Evolutionary conservation across 2,329 filamentous ascomycete species (phyloP).

Genomic region (Talaromyces funiculosus): DNA sequence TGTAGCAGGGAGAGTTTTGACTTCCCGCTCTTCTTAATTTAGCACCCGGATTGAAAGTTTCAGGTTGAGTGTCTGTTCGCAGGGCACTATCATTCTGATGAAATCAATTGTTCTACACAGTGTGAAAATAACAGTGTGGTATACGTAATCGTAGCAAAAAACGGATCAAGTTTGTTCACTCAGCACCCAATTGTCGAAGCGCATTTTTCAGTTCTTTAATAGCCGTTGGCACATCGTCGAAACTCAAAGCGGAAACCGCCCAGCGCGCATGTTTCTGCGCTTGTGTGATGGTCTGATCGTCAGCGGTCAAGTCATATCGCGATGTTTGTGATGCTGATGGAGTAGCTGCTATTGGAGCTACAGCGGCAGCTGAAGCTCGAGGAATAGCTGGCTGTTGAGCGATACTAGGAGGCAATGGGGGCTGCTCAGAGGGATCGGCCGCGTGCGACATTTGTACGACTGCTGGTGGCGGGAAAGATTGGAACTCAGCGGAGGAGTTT

Average conservation of each 20-base stretch:
- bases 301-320: conserved; percentile 27
- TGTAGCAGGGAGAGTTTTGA: not conserved
- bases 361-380: conserved; percentile 16
- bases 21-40: not conserved
- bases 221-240: conserved; percentile 89
- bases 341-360: conserved; percentile 11
- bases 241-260: conserved; percentile 94
- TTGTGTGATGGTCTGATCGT: conserved; percentile 68
- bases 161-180: conserved; percentile 28
- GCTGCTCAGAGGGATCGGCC: conserved; percentile 1
- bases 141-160: not conserved
- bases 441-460: conserved; percentile 13
- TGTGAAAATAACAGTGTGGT: not conserved
- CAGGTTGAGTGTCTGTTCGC: not conserved
- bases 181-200: conserved; percentile 62
- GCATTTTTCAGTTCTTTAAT: conserved; percentile 77
- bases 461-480: conserved; percentile 39
- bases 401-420: conserved; percentile 15
- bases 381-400: conserved; percentile 16
- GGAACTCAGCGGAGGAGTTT: conserved; percentile 28
- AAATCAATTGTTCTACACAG: not conserved
- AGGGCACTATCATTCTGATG: not conserved
- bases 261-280: conserved; percentile 96
- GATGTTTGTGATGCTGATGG: conserved; percentile 14
- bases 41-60: not conserved